phyloP scores from a whole-genome alignment of 352 stramenopile species.

The Globisporangium cylindrosporum region DNA sequence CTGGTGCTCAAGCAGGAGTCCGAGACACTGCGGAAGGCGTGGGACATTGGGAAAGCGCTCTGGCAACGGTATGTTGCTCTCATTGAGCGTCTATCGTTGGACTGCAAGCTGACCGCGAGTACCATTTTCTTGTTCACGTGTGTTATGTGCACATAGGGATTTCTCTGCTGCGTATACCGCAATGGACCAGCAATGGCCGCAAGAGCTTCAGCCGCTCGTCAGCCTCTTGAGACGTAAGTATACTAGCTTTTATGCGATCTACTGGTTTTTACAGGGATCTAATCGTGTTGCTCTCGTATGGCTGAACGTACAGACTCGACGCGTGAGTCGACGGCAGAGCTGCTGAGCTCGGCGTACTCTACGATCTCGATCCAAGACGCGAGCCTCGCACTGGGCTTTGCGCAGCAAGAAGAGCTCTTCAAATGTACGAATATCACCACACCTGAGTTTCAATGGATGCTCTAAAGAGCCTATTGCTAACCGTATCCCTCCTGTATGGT shows the following conservation, averaged over 20 bases:
- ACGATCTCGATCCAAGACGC: slow-evolving; percentile 50
- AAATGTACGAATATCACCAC: slow-evolving; percentile 35
- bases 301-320: slow-evolving; percentile 38
- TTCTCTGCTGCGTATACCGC: slow-evolving; percentile 43
- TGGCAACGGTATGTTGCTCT: slow-evolving; percentile 44
- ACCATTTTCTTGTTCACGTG: neutral
- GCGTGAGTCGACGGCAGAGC: slow-evolving; percentile 40
- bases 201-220: slow-evolving; percentile 34
- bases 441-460: too few relatives aligned
- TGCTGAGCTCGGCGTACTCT: slow-evolving; percentile 64
- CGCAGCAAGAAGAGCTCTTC: slow-evolving; percentile 34
- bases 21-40: slow-evolving; percentile 41
- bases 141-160: slow-evolving; percentile 26
- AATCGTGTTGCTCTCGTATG: neutral
- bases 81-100: neutral
- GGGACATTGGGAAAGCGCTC: slow-evolving; percentile 63
- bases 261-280: neutral
- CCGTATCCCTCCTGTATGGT: neutral
- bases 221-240: slow-evolving; percentile 45
- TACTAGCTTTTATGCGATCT: neutral
- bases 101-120: neutral
- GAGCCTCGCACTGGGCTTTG: slow-evolving; percentile 45
- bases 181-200: slow-evolving; percentile 56
- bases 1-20: slow-evolving; percentile 37
- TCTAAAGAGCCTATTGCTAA: neutral